Base-by-base conservation (phyloP, 441 rosid genomes). In the Gossypium trilobum region DNA sequence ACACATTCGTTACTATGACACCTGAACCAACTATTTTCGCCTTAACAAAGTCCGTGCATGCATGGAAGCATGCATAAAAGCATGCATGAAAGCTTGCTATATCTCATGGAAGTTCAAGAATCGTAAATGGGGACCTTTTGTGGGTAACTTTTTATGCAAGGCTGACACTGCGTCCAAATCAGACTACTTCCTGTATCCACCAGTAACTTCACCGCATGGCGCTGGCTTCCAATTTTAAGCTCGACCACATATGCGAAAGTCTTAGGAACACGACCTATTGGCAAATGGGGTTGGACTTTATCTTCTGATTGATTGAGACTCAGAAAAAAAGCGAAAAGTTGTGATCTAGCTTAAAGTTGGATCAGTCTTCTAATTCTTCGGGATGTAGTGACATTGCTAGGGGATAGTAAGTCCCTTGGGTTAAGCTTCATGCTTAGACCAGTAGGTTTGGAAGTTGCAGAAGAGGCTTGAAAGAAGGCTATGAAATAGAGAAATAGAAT, bases 131-230 rank as follows among this genome's bases (percentile, higher is more conserved):
- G 78, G n/a, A 11, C 20, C 1, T 2, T 10, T 14, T 58, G 74
- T 4, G 2, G 8, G 25, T 16, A 75, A 7, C 78, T 69, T 3
- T 33, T 20, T 33, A 3, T 25, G 42, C 70, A 75, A 22, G 74
- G 71, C 0, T 4, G 3, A 48, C 78, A 75, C 11, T 75, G 73
- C 3, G 48, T 75, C 78, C 78, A 75, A 29, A 68, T 61, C 0
- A 68, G 14, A 33, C 20, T 22, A 5, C 70, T 11, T 0, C 70
- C 65, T 2, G 74, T 50, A 14, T 75, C 74, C 5, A 75, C 2
- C 2, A 33, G 0, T 6, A 70, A 55, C 56, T 22, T 39, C 11
- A n/a, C 23, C 2, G 51, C n/a, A 16, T 13, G 4, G 6, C 0
- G 1, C 16, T 14, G 52, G 50, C 51, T 62, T 31, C 63, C 63